phyloP scores from a whole-genome alignment of 2,329 filamentous ascomycete genomes.

The Fusarium metavorans region DNA sequence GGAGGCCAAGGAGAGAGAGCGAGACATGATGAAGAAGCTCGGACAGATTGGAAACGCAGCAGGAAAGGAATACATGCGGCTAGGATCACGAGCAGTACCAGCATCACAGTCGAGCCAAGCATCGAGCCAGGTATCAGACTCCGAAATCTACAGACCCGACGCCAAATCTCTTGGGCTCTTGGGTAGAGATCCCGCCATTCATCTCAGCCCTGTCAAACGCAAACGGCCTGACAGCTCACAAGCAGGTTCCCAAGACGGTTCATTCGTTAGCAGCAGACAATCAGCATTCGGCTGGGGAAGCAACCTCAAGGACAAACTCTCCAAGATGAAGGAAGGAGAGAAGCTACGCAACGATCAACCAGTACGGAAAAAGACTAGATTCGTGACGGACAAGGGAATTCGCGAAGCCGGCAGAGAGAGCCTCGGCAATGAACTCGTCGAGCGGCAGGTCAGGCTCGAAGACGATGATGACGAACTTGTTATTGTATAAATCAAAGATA shows the following conservation, averaged over 20 bases:
- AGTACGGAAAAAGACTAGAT: conserved; percentile 80
- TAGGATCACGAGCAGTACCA: conserved; percentile 32
- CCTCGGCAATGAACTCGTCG: conserved; percentile 65
- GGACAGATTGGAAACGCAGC: conserved; percentile 73
- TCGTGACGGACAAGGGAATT: conserved; percentile 82
- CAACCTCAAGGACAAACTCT: conserved; percentile 65
- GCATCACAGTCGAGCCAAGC: conserved; percentile 8
- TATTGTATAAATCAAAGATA: conserved; percentile 52
- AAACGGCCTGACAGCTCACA: conserved; percentile 63
- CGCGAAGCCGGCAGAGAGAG: conserved; percentile 82
- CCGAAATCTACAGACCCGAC: conserved; percentile 52
- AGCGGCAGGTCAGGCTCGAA: conserved; percentile 51
- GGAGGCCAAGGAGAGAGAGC: conserved; percentile 76
- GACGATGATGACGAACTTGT: conserved; percentile 66
- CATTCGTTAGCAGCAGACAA: conserved; percentile 41
- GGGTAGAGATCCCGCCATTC: conserved; percentile 58
- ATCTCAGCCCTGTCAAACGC: conserved; percentile 71
- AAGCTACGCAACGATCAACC: conserved; percentile 58
- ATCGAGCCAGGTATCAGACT: conserved; percentile 30
- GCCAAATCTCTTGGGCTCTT: conserved; percentile 53
- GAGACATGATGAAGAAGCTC: conserved; percentile 77
- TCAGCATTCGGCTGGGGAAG: conserved; percentile 68
- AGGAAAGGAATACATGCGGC: conserved; percentile 77
- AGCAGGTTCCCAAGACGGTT: conserved; percentile 55
- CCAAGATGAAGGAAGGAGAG: conserved; percentile 72